Base-by-base conservation (phyloP, 345 rosid genomes). In the Aquilaria malaccensis region DNA sequence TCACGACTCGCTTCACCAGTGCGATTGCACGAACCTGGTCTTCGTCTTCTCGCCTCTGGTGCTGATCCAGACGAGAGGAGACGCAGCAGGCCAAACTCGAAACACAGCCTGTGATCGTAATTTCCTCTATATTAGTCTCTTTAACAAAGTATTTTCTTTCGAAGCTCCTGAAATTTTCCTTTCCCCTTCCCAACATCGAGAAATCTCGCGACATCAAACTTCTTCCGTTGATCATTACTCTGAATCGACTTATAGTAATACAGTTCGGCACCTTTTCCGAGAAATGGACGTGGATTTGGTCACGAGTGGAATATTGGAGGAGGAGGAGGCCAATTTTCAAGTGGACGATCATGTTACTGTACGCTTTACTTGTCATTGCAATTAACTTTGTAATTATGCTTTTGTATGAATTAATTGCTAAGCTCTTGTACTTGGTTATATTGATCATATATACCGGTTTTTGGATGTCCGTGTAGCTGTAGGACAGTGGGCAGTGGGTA, bases 231-330 rank as follows among this genome's bases (percentile, higher is more conserved):
- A 12, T 54, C n/a, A 54, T 65, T 45, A 32, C 46, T 65, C 59
- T 67, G 68, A 15, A 53, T 66, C 51, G 56, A 12, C n/a, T 53
- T 58, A 55, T 3, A 37, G 43, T 9, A 56, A 61, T n/a, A 59
- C 62, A 43, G 55, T 30, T 43, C 64, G 43, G 54, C n/a, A 2
- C 14, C 41, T 54, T 54, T 12, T 29, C 30, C 15, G 43, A 46
- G 32, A 54, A 69, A 81, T 83, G 97, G 94, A 85, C 76, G 72
- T 84, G 64, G 91, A 87, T 80, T 88, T 78, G 61, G 79, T 72
- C 53, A 52, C 59, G n/a, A 70, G 76, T 47, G 77, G 67, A 59
- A 63, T 83, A 54, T 62, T 82, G 37, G 94, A 84, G 45, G 88
- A 85, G 29, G 97, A 83, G 29, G 97, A 37, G 43, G 7, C 80